These are phyloP conservation scores for Fusarium setosum DNA, from an alignment of 2,329 filamentous ascomycete genomes.

Conservation along the genomic window DNA sequence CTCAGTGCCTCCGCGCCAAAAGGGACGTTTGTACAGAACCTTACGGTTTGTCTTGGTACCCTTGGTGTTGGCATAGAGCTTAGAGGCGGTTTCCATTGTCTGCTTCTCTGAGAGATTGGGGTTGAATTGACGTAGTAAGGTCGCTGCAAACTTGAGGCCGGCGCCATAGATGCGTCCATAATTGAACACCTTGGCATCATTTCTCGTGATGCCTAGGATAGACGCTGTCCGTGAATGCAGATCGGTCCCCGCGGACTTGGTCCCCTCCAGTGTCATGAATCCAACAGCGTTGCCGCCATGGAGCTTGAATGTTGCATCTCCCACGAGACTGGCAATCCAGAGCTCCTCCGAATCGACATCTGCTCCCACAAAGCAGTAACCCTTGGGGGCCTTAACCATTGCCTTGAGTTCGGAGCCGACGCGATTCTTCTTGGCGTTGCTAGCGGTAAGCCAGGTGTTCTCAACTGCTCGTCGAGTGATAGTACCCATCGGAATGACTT, in stretches of 20 bases:
- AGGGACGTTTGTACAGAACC: conserved; percentile 76
- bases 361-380: conserved; percentile 94
- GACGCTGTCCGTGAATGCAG: conserved; percentile 92
- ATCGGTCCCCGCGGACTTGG: conserved; percentile 93
- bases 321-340: conserved; percentile 96
- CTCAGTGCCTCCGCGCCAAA: conserved; percentile 97
- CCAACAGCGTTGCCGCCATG: conserved; percentile 97
- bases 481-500: conserved; percentile 98
- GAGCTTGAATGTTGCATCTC: conserved; percentile 92
- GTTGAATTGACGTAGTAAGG: conserved; percentile 93
- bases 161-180: conserved; percentile 99
- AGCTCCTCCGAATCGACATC: conserved; percentile 98
- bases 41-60: conserved; percentile 86
- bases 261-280: conserved; percentile 98
- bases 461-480: conserved; percentile 95
- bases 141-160: conserved; percentile 91
- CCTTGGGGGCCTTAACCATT: conserved; percentile 92
- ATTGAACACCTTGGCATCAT: conserved; percentile 98
- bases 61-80: conserved; percentile 90
- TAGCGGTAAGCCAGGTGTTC: conserved; percentile 98
- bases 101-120: conserved; percentile 82
- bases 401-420: conserved; percentile 97
- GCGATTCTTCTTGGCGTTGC: conserved; percentile 95
- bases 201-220: conserved; percentile 93
- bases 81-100: conserved; percentile 79